phyloP scores from a whole-genome alignment of 768 basidiomycete species.

The Kockovaella imperatae region DNA sequence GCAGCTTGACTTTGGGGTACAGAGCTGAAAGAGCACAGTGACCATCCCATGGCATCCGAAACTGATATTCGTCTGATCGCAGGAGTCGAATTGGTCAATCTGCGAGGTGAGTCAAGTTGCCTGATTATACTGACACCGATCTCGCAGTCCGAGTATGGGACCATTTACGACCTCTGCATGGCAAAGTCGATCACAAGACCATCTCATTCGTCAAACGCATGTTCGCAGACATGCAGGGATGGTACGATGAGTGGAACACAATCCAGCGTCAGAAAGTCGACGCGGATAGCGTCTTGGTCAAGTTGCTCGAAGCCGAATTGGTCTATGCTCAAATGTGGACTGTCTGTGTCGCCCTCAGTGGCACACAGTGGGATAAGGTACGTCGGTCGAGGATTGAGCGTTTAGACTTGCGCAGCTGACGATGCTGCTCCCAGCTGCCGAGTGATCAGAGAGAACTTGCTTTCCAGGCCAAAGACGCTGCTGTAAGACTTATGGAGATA shows the following conservation, averaged over 20 bases:
- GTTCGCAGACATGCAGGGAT: constrained; percentile 75
- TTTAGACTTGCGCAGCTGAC: neutral
- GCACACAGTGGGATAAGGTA: constrained; percentile 82
- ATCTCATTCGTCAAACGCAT: constrained; percentile 80
- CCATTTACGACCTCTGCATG: constrained; percentile 74
- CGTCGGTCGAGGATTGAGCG: neutral
- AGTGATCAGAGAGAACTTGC: constrained; percentile 90
- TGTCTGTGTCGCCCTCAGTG: constrained; percentile 82
- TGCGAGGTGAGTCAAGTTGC: constrained; percentile 61
- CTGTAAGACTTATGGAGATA: constrained; percentile 72
- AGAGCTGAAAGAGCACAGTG: constrained; percentile 22
- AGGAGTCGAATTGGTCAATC: constrained; percentile 78
- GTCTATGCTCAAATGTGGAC: constrained; percentile 94
- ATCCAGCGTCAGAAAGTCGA: constrained; percentile 66
- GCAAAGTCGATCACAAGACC: constrained; percentile 75
- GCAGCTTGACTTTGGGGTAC: neutral
- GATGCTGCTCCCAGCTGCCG: constrained; percentile 53
- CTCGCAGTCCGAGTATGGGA: constrained; percentile 81
- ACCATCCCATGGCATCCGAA: constrained; percentile 76
- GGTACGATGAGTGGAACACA: constrained; percentile 83
- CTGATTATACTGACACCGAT: neutral
- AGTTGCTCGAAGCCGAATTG: constrained; percentile 78
- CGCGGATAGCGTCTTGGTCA: constrained; percentile 74
- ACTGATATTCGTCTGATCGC: constrained; percentile 85
- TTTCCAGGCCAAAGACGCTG: constrained; percentile 90